phyloP scores from a whole-genome alignment of 441 rosid species.

The Populus hybrid region DNA sequence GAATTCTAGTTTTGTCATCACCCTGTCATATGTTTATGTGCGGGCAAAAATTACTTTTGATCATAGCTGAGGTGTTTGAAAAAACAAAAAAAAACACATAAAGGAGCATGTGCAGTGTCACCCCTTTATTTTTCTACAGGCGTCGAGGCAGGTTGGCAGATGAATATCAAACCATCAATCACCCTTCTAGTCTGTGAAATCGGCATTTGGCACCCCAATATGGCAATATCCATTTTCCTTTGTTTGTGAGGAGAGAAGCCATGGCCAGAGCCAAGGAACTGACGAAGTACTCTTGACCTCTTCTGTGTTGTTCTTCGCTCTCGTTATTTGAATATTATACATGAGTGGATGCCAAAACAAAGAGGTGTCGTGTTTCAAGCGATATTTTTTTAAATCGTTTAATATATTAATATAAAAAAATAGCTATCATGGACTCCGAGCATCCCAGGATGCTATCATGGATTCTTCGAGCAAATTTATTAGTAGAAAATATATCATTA shows the following conservation, averaged over 20 bases:
- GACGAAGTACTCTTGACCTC: too few relatives aligned
- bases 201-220: too few relatives aligned
- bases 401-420: too few relatives aligned
- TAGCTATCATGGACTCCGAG: too few relatives aligned
- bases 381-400: too few relatives aligned
- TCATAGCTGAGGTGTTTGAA: background rate
- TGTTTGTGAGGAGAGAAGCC: background rate
- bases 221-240: background rate
- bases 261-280: too few relatives aligned
- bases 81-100: background rate
- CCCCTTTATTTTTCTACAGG: background rate
- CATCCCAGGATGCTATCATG: background rate
- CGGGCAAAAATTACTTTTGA: constrained; percentile 7
- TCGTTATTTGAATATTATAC: too few relatives aligned
- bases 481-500: background rate
- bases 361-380: too few relatives aligned
- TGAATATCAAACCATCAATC: background rate
- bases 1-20: background rate
- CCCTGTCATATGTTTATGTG: background rate
- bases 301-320: too few relatives aligned
- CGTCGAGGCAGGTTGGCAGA: background rate
- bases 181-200: too few relatives aligned
- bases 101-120: too few relatives aligned
- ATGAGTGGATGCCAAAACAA: too few relatives aligned
- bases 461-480: background rate